phyloP scores from a whole-genome alignment of 768 basidiomycete genomes.

The Xanthoconium stramineum region DNA sequence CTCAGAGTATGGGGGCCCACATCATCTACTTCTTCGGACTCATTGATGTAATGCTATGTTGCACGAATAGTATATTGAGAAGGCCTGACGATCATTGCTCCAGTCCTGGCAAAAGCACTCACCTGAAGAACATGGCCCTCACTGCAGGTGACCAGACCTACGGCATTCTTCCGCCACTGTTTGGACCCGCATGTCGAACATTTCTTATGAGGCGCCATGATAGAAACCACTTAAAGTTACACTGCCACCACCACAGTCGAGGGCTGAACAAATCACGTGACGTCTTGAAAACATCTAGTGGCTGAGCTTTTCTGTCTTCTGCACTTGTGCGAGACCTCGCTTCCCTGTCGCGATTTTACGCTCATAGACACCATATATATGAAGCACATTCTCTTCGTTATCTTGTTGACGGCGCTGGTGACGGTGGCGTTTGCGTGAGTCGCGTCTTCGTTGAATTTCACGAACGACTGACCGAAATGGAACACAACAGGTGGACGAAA shows the following conservation, averaged over 20 bases:
- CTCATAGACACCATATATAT: slow-evolving; percentile 32
- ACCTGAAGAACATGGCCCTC: slow-evolving; percentile 93
- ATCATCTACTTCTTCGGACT: slow-evolving; percentile 68
- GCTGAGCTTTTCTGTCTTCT: no score
- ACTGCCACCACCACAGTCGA: not conserved
- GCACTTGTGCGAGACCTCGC: not conserved
- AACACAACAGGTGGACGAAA: slow-evolving; percentile 64
- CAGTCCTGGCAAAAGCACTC: slow-evolving; percentile 14
- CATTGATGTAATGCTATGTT: slow-evolving; percentile 75
- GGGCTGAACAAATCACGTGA: slow-evolving; percentile 12
- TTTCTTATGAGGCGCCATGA: slow-evolving; percentile 56
- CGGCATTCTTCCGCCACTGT: slow-evolving; percentile 85
- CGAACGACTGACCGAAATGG: not conserved
- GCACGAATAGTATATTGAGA: not conserved
- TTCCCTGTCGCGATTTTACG: not conserved
- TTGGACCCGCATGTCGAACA: slow-evolving; percentile 81
- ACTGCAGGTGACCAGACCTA: slow-evolving; percentile 79
- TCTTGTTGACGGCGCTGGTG: slow-evolving; percentile 50
- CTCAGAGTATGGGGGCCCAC: slow-evolving; percentile 58
- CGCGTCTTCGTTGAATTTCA: not conserved
- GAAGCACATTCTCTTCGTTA: slow-evolving; percentile 47
- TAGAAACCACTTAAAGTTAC: no score
- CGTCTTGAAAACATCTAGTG: no score
- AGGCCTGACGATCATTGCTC: not conserved
- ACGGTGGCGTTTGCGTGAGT: slow-evolving; percentile 61